Base-by-base conservation (phyloP, 148 eudicot genomes). In the Suaeda aralocaspica region DNA sequence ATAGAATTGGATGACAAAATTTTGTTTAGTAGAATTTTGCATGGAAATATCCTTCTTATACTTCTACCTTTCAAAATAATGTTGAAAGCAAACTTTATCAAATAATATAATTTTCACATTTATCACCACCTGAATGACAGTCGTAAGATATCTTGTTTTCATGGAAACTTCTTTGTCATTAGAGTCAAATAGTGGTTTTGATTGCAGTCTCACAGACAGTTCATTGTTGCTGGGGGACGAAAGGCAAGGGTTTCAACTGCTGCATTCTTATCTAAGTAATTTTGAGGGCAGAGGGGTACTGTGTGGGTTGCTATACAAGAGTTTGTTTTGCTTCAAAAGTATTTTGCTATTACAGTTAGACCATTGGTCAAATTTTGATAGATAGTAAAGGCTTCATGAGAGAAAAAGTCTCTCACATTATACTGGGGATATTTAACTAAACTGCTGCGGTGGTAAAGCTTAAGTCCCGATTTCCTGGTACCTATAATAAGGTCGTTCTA, bases 191-290 rank as follows among this genome's bases (percentile, higher is more conserved):
- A 46, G 18, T 50, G 50, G 34, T n/a, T 34, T 36, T 48, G 42
- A 70, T 50, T 49, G 59, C 29, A 18, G n/a, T 50, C 11, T 63
- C 42, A 36, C 77, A 94, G 99, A 71, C 88, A n/a, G 75, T 94
- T 76, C 99, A 94, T n/a, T 64, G 72, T 94, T 73, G 99, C 97
- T 80, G n/a, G n/a, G 99, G 99, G 42, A 89, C 99, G 59, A 94
- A 91, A 81, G 99, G 99, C 65, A 94, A 94, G 84, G 99, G 99
- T n/a, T 59, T 94, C 99, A 39, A 89, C 97, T 61, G 89, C 96
- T 86, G 91, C 97, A 41, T 94, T 82, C 72, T 73, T 94, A 77
- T 87, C 97, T 66, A 87, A 82, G n/a, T n/a, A 69, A 91, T 94
- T 59, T 82, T 94, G 81, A 82, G 93, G 65, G 91, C 89, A 59